These are phyloP conservation scores for Solanum hybrid DNA, from an alignment of 305 asterid genomes.

Conservation along the genomic window DNA sequence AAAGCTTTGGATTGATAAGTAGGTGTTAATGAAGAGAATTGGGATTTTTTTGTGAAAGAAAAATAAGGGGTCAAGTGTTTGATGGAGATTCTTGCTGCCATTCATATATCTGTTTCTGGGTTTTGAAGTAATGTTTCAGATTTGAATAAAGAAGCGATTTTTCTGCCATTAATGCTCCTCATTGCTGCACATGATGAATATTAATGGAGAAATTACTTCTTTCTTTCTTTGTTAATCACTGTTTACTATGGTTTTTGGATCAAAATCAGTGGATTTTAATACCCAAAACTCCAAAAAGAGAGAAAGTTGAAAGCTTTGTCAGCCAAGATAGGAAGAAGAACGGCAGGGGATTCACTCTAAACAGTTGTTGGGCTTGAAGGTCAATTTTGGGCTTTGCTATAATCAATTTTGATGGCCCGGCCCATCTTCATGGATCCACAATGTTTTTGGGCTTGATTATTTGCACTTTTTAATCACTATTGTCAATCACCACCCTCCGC, in stretches of 20 bases:
- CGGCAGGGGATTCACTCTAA: not conserved
- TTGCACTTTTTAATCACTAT: not conserved
- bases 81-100: constrained; percentile 40
- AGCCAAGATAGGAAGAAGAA: not conserved
- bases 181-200: not conserved
- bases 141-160: not conserved
- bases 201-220: not conserved
- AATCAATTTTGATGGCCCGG: not conserved
- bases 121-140: not conserved
- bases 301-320: not conserved
- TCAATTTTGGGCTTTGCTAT: not conserved
- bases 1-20: constrained; percentile 22
- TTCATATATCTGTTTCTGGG: constrained; percentile 37
- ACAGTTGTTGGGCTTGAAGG: not conserved
- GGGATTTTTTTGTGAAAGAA: constrained; percentile 20
- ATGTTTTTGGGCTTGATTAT: not conserved
- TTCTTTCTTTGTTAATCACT: not conserved
- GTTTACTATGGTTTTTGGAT: not conserved
- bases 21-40: constrained; percentile 4
- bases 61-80: constrained; percentile 21
- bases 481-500: not conserved
- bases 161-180: not conserved
- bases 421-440: not conserved
- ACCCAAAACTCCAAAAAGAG: not conserved
- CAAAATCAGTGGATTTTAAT: not conserved